These are phyloP conservation scores for Claviceps digitariae DNA, from an alignment of 2,329 filamentous ascomycete genomes.

Conservation along the genomic window DNA sequence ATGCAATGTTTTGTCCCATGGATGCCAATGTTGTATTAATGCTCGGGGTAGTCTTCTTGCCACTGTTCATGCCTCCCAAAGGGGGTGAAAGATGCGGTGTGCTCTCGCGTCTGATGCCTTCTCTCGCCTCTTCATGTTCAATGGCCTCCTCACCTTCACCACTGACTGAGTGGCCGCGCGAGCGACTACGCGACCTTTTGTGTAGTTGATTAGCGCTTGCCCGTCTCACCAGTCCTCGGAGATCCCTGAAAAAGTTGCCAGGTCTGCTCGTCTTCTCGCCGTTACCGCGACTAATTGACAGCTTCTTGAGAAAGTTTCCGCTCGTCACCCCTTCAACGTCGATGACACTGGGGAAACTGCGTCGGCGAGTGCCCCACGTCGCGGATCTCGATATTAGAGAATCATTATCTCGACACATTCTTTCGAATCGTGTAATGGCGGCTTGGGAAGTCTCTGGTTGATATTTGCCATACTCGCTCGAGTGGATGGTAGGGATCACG, in stretches of 20 bases:
- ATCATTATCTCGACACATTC: conserved; percentile 38
- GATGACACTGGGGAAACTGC: conserved; percentile 44
- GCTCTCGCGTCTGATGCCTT: conserved; percentile 30
- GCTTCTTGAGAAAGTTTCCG: conserved; percentile 50
- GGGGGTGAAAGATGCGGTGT: conserved; percentile 33
- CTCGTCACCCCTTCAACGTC: conserved; percentile 40
- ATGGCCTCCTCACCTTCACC: conserved; percentile 20
- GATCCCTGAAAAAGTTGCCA: conserved; percentile 32
- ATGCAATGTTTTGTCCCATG: conserved; percentile 40
- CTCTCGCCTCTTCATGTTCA: conserved; percentile 11
- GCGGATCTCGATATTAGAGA: conserved; percentile 50
- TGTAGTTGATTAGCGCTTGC: conserved; percentile 30
- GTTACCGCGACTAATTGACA: conserved; percentile 35
- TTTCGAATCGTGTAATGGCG: conserved; percentile 39
- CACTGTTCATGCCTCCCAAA: conserved; percentile 36
- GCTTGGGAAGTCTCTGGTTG: conserved; percentile 39
- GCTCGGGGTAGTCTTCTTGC: conserved; percentile 38
- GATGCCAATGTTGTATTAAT: conserved; percentile 45
- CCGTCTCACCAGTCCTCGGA: conserved; percentile 36
- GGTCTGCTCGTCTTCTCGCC: conserved; percentile 31
- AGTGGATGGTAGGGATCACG: conserved; percentile 29
- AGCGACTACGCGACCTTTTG: conserved; percentile 32
- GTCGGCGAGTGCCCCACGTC: conserved; percentile 56
- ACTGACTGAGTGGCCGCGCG: conserved; percentile 1
- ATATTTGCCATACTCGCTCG: conserved; percentile 15